Evolutionary conservation across 805 yeast genomes (phyloP), one percentile per base, ranked within the genome.

Genomic region (Yamadazyma nakazawae): DNA sequence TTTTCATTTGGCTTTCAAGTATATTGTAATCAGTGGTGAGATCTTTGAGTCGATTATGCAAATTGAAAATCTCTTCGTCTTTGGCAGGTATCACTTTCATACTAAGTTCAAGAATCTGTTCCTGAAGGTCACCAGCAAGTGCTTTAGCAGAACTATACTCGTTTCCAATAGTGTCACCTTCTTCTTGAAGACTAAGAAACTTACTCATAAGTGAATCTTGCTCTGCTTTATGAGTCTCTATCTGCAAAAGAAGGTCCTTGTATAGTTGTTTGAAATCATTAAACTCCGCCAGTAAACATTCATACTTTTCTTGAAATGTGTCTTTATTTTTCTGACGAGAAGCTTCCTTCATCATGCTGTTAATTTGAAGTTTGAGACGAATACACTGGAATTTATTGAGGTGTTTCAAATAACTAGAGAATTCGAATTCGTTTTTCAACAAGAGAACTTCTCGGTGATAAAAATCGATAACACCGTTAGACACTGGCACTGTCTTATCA

Each of bases 391-490:
- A 52, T 39, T 57, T 59, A n/a, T 54, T 46, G 21, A 53, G 66
- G 42, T 75, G 68, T 41, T 76, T 78, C 54, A 80, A 57, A 59
- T 78, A 82, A 41, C 74, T 70, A 3, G 79, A 68, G 54, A 84
- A 84, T 41, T 81, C 84, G 34, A 81, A 64, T 57, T 84, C 89
- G 58, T 84, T 84, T 43, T 74, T 74, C 48, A 73, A 54, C 32
- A 83, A 66, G 45, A 83, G 59, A 13, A 82, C 63, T 55, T 84
- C 88, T 46, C 88, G 67, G 45, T 78, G 78, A 49, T 77, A 81
- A 52, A 73, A 80, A 34, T 75, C 76, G 12, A 74, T 40, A 0
- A 67, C 57, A 3, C 61, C 62, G 10, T 43, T 50, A n/a, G 38
- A 18, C 6, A 16, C 14, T n/a, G 16, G 17, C 19, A 3, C 31